Evolutionary conservation across 805 yeast species (phyloP), one percentile per base, ranked within the genome.

Genomic region (Ogataea nonfermentans): DNA sequence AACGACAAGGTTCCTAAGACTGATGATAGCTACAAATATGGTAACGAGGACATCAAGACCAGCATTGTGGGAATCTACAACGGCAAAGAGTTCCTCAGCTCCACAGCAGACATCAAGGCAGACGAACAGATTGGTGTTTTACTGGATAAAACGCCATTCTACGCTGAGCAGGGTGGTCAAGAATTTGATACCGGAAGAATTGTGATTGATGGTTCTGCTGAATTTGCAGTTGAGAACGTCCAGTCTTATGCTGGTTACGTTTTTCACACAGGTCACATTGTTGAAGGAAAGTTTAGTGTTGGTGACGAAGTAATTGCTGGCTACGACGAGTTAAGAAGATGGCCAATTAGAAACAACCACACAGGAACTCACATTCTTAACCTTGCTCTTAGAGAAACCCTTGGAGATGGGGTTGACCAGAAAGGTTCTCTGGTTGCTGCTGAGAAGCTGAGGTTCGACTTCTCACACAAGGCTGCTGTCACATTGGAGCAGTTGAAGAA

Each of bases 131-230:
- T 74, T 51, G 99, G 99, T 62, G 66, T 93, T 37, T 62, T 93
- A 35, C 72, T 93, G 44, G 95, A 93, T 62, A 84, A 79, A 63
- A 87, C 98, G 17, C 93, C 95, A 63, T 88, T 93, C 67, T 93
- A 93, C 60, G 98, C 99, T 35, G 99, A 93, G 70, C 95, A 87
- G 67, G 99, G 99, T 79, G 99, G 99, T 59, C 99, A 93, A 73
- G 97, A 89, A 66, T 84, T 75, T 59, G 99, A 93, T 63, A 84
- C 95, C 29, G 99, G 99, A 67, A 84, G 78, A 64, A 74, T 93
- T 49, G 90, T 88, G 36, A 79, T 88, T 56, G 97, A 90, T 59
- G 96, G 95, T 32, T 67, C 67, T 52, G 73, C 90, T 40, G 96
- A 91, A 63, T 91, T 93, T 66, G 80, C 78, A 43, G 98, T 93